Base-by-base conservation (phyloP, 257 asterid species). In the Jasminum sambac region DNA sequence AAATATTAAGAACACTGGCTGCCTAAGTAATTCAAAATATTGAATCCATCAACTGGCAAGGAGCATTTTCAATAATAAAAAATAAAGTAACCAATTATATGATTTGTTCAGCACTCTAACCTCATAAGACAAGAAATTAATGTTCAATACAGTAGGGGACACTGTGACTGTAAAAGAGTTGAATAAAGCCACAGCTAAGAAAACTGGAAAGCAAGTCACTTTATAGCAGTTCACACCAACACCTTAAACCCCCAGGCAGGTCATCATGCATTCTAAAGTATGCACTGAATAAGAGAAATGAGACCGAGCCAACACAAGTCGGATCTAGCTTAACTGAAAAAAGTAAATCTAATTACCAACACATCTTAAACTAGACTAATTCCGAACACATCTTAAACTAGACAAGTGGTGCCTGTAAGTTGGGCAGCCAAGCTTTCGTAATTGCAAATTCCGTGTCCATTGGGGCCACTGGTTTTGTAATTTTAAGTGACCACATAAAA, bases 1-100 rank as follows among this genome's bases (percentile, higher is more conserved):
- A 82, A 65, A 95, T 87, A 82, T 87, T 88, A 70, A 95, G 84
- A 73, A 89, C 79, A 84, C 95, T 89, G 58, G 99, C 99, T 71
- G 84, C 98, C 98, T 95, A 76, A 69, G 72, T 48, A 64, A 76
- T 76, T 63, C 75, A 81, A 74, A 70, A 77, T 67, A 71, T 39
- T 23, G 8, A 57, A 30, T 23, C 52, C 38, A 55, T 62, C 42
- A 60, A 68, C 14, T 55, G 78, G 77, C 73, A 79, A 75, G 57
- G 70, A 64, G 52, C 50, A 40, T 60, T 36, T 60, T 63, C 61
- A 66, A n/a, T 44, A 50, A 65, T 43, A 46, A 67, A 64, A 19
- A 43, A 65, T 67, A 37, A 67, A 26, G 60, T 41, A 43, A 39
- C 23, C 34, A 66, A 5, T 16, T 4, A 12, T 44, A 60, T 19